Base-by-base conservation (phyloP, 1,284 basidiomycete genomes). In the Leccinum subfulvum region DNA sequence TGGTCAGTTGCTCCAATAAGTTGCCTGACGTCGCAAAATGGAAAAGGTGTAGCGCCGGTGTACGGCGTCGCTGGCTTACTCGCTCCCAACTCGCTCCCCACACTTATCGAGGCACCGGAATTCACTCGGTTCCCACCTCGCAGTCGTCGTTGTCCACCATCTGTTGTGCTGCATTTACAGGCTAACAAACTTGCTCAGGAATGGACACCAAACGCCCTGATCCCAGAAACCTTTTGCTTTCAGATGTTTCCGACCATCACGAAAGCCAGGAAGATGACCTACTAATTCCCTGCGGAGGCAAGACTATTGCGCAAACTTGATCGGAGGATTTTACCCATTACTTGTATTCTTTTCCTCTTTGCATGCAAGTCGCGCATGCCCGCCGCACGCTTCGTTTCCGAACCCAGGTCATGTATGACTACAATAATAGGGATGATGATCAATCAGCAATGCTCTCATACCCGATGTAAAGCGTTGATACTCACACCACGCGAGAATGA, bases 401-500 rank as follows among this genome's bases (percentile, higher is more conserved):
- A 91, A 3, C 89, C 90, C 2, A 91, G 78, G 64, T 92, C 91
- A 69, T 91, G 89, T 1, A 86, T 79, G 67, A 84, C 89, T 91
- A 62, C 13, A 30, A 47, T 3, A 47, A 47, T 0, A 4, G 8
- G 7, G 4, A 55, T 10, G 10, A 35, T 47, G 16, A 18, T 69
- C 16, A 62, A 47, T 47, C 18, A 47, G 57, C 18, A 28, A 52
- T 16, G 9, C 10, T 21, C 4, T 39, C 4, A 7, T 23, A 14
- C n/a, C 11, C n/a, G 10, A 39, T 16, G 13, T 5, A 30, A 8
- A 21, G 3, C 10, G 5, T 28, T 11, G 5, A 30, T 30, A 79
- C 87, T 69, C 75, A 90, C 89, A 90, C 89, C 89, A 91, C 8
- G 88, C 87, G 56, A 90, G 84, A 52, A 84, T 80, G 18, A 90